Conservation (phyloP, 352 stramenopile species). For the Globisporangium viniferum region DNA sequence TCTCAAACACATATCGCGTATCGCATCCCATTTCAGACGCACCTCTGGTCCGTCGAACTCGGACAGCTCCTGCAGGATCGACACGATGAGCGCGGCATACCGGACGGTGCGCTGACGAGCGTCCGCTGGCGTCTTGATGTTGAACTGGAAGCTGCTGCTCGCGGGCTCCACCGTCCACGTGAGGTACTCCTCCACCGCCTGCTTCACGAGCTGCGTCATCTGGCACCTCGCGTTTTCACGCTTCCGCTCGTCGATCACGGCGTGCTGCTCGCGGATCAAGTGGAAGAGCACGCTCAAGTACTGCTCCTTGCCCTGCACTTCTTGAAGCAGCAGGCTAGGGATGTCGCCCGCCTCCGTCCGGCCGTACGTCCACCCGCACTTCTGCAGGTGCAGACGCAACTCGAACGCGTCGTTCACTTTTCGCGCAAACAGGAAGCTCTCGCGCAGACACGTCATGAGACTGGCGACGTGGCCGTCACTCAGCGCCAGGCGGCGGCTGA, state of each 20-base stretch:
- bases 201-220: conserved; percentile 63
- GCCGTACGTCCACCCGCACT: conserved; percentile 51
- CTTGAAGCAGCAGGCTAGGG: conserved; percentile 65
- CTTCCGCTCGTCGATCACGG: conserved; percentile 27
- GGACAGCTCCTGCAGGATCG: conserved; percentile 42
- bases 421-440: conserved; percentile 69
- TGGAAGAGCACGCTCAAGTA: conserved; percentile 70
- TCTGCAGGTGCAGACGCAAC: conserved; percentile 46
- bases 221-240: conserved; percentile 63
- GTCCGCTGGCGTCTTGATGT: conserved; percentile 34
- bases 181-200: conserved; percentile 64
- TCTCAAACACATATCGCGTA: conserved; percentile 3
- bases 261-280: conserved; percentile 27
- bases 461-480: conserved; percentile 53
- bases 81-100: conserved; percentile 55
- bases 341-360: conserved; percentile 41
- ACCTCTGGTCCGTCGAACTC: conserved; percentile 56
- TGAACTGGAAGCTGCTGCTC: conserved; percentile 13
- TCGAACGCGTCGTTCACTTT: conserved; percentile 70
- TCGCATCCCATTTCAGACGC: conserved; percentile 9
- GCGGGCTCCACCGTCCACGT: conserved; percentile 35
- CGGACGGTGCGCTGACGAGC: conserved; percentile 50
- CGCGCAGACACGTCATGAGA: conserved; percentile 50
- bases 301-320: conserved; percentile 74
- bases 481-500: conserved; percentile 41